A percentile compares a stretch with the other conserved stretches of the same genome.
Evolutionary conservation across 2,329 filamentous ascomycete genomes (phyloP).

Genomic region (Diaporthe vaccinii): DNA sequence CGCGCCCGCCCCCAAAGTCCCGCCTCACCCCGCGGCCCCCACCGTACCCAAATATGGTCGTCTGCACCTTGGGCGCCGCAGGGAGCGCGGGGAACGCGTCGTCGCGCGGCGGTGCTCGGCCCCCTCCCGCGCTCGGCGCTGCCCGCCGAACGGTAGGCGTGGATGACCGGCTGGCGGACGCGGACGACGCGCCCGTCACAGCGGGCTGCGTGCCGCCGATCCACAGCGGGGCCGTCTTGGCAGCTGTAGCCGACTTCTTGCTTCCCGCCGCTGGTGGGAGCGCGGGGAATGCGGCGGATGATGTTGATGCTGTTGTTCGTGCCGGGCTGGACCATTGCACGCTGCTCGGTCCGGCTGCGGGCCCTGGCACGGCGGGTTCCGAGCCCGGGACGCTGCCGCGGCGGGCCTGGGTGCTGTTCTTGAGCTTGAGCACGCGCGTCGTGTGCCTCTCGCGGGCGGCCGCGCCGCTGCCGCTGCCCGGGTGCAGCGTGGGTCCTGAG

Average conservation of each 20-base stretch:
- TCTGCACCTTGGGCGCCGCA: constrained; percentile 77
- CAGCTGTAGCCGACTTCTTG: constrained; percentile 6
- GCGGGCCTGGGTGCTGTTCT: constrained; percentile 64
- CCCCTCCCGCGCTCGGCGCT: constrained; percentile 28
- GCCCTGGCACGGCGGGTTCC: constrained; percentile 36
- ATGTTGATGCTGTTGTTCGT: constrained; percentile 38
- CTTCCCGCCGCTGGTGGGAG: constrained; percentile 50
- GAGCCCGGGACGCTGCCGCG: constrained; percentile 52
- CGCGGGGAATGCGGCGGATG: constrained; percentile 59
- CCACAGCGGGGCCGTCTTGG: constrained; percentile 43
- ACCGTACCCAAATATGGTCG: constrained; percentile 74
- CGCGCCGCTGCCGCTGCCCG: constrained; percentile 51
- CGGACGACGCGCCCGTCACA: not conserved
- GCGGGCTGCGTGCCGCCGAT: constrained; percentile 39
- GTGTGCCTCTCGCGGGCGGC: constrained; percentile 63
- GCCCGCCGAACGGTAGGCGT: constrained; percentile 27
- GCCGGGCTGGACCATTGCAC: constrained; percentile 35
- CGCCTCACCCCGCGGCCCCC: constrained; percentile 64
- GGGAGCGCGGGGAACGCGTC: constrained; percentile 89
- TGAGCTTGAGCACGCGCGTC: constrained; percentile 69
- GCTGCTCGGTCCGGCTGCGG: constrained; percentile 21
- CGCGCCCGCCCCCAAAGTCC: constrained; percentile 60
- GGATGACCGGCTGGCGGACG: constrained; percentile 9
- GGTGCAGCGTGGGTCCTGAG: constrained; percentile 71
- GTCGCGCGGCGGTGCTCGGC: constrained; percentile 46